Evolutionary conservation across 2,329 filamentous ascomycete genomes (phyloP), one percentile per base, ranked within the genome.

Genomic region (Cordyceps cateniannulata): DNA sequence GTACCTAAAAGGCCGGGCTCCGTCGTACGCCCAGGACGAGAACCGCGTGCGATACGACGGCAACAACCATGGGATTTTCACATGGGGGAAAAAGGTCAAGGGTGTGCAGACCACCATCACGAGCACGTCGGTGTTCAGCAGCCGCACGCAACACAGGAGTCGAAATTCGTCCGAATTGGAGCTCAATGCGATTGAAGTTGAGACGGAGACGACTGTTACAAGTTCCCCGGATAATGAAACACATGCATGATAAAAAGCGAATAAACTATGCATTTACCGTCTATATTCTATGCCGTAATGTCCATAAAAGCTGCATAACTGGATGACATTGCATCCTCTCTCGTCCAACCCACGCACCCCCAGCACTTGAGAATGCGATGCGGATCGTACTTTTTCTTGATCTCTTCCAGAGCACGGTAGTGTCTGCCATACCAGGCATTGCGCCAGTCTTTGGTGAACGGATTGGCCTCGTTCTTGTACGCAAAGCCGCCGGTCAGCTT

Each of bases 371-470:
- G 51, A 7, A 62, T 3, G 5, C 47, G 24, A 9, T 56, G 16
- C 5, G 57, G 56, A 48, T 62, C 61, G n/a, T 62, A 62, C 52
- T 62, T 56, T 3, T 25, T 22, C 57, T 62, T 62, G 22, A 62
- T 56, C 8, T 35, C 20, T 3, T 29, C 44, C 45, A 57, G 35
- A 2, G 25, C 32, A 5, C 24, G n/a, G 45, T 62, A 62, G 44
- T 62, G 58, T 5, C 3, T 25, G 3, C 61, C 61, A 29, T 53
- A 62, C 47, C 50, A 62, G 24, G 24, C 56, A 3, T 3, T 32
- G 7, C 27, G 42, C 57, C 61, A 62, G 45, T 62, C 42, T 16
- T 38, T 14, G 5, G 50, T 55, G 8, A 59, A 62, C 0, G 61
- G 61, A 25, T 62, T 51, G 8, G 61, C 57, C 56, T 62, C 57